These are phyloP conservation scores for Colletotrichum viniferum DNA, from an alignment of 2,329 filamentous ascomycete species.

Conservation along the genomic window DNA sequence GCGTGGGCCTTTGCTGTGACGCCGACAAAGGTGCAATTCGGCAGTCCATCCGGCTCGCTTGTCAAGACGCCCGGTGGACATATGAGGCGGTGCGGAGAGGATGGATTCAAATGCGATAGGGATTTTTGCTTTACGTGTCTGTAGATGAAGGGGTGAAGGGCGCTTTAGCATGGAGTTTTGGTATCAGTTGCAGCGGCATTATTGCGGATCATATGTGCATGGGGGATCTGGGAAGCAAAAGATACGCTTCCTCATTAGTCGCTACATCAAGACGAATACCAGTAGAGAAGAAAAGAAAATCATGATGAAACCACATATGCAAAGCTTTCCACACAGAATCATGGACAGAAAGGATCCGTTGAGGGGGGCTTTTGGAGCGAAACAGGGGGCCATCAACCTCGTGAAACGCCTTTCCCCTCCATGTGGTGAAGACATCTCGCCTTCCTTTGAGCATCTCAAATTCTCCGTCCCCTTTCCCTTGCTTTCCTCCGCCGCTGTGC, in stretches of 20 bases:
- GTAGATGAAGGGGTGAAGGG: conserved; percentile 16
- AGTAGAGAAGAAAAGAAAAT: conserved; percentile 4
- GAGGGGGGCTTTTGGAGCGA: neutral
- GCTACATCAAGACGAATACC: conserved; percentile 20
- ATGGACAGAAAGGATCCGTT: neutral
- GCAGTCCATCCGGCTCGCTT: conserved; percentile 27
- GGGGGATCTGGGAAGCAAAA: neutral
- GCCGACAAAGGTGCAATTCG: neutral
- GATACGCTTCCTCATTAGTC: conserved; percentile 15
- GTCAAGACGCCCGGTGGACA: conserved; percentile 55
- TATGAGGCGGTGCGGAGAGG: conserved; percentile 55
- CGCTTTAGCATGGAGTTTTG: neutral
- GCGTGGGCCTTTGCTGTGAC: conserved; percentile 10
- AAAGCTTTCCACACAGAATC: neutral
- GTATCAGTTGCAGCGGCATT: neutral
- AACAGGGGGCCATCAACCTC: neutral
- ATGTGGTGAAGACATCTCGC: neutral
- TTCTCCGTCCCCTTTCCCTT: neutral
- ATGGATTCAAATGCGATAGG: conserved; percentile 59
- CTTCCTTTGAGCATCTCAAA: conserved; percentile 5
- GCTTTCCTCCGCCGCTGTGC: neutral
- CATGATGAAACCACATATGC: conserved; percentile 12
- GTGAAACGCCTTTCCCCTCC: conserved; percentile 6
- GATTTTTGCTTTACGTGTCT: conserved; percentile 67
- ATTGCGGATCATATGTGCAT: neutral